Evolutionary conservation across 192 early-diverging fungal genomes (phyloP).

Genomic region (Allomyces macrogynus): DNA sequence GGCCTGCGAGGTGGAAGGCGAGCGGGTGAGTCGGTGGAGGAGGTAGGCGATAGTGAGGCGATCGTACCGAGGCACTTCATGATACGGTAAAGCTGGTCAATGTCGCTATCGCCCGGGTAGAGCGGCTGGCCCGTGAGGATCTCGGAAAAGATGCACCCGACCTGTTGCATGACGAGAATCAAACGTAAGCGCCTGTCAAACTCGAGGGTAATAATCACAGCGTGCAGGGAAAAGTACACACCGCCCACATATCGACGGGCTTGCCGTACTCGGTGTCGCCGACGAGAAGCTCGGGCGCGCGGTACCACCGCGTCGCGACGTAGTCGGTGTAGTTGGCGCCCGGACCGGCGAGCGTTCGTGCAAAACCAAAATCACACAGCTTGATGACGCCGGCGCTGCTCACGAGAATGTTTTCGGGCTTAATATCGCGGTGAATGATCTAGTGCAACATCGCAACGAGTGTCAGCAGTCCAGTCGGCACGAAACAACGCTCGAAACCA

Average conservation of each 20-base stretch:
- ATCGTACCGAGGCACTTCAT: constrained; percentile 31
- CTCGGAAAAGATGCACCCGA: constrained; percentile 98
- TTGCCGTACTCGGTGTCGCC: constrained; percentile 41
- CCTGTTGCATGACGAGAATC: constrained; percentile 81
- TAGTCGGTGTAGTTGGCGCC: constrained; percentile 80
- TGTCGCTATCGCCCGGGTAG: constrained; percentile 53
- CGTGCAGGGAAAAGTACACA: neutral
- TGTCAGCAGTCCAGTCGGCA: neutral
- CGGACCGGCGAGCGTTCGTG: constrained; percentile 35
- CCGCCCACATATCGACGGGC: neutral
- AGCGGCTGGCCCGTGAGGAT: constrained; percentile 78
- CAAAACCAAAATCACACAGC: constrained; percentile 45
- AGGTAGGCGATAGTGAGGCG: too few relatives aligned
- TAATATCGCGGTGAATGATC: constrained; percentile 44
- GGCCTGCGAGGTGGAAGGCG: constrained; percentile 10
- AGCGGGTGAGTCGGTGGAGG: neutral
- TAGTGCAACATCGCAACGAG: constrained; percentile 4
- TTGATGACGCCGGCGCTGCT: constrained; percentile 35
- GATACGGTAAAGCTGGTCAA: constrained; percentile 41
- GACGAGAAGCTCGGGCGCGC: constrained; percentile 90
- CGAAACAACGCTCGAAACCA: too few relatives aligned
- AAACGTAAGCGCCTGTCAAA: neutral
- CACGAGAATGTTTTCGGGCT: constrained; percentile 43
- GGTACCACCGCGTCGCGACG: constrained; percentile 98
- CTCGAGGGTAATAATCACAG: neutral